A percentile compares a stretch with the other conserved stretches of the same genome.
phyloP scores from a whole-genome alignment of 129 eudicot species.

The Artemisia tridentata region DNA sequence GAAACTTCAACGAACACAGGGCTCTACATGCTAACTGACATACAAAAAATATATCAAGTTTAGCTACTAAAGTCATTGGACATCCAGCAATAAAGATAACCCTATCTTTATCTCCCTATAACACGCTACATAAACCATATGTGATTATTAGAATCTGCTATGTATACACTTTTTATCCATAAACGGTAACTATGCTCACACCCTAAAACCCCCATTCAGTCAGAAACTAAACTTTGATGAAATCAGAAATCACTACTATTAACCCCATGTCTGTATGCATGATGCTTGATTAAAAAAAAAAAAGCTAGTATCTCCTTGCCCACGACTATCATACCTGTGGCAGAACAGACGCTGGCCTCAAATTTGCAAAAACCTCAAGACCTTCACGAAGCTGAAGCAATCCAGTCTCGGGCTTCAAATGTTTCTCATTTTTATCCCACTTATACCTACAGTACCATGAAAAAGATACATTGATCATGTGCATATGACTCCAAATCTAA shows the following conservation, averaged over 20 bases:
- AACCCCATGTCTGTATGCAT: background rate
- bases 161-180: background rate
- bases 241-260: background rate
- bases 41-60: background rate
- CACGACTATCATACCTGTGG: conserved; percentile 54
- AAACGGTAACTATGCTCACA: background rate
- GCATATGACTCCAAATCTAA: conserved; percentile 3
- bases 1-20: background rate
- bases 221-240: background rate
- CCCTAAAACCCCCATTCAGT: background rate
- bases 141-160: background rate
- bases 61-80: background rate
- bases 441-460: conserved; percentile 53
- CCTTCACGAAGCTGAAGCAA: conserved; percentile 87
- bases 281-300: too few relatives aligned
- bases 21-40: background rate
- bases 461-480: background rate
- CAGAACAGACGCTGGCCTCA: conserved; percentile 77
- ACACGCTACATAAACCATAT: background rate
- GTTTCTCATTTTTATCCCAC: conserved; percentile 79
- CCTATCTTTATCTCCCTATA: background rate
- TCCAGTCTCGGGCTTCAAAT: conserved; percentile 84
- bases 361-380: conserved; percentile 78
- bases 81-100: background rate
- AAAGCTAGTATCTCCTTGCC: background rate